phyloP scores from a whole-genome alignment of 805 yeast species.

The Ogataea paraovalis region DNA sequence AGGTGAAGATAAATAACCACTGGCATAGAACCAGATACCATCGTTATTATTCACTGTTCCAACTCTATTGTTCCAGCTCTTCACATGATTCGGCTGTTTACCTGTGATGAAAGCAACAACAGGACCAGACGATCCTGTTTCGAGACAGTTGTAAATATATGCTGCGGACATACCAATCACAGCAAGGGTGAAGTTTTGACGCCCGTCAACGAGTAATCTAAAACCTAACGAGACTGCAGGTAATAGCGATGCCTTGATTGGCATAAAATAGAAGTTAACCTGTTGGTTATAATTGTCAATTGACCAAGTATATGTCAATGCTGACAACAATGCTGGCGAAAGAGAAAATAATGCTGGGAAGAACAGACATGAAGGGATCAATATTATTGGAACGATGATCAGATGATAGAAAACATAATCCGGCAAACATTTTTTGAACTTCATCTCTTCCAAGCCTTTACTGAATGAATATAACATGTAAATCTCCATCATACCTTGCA shows the following conservation, averaged over 20 bases:
- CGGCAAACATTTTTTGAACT: slow-evolving; percentile 43
- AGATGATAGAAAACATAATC: slow-evolving; percentile 55
- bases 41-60: slow-evolving; percentile 26
- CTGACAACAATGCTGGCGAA: slow-evolving; percentile 42
- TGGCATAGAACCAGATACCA: slow-evolving; percentile 40
- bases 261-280: slow-evolving; percentile 50
- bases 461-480: slow-evolving; percentile 57
- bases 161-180: slow-evolving; percentile 52
- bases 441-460: slow-evolving; percentile 51
- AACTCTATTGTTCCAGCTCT: slow-evolving; percentile 24
- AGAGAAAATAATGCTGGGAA: slow-evolving; percentile 28
- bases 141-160: slow-evolving; percentile 58
- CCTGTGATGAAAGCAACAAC: slow-evolving; percentile 31
- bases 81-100: slow-evolving; percentile 18
- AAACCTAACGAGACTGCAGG: slow-evolving; percentile 42
- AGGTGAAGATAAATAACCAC: slow-evolving; percentile 58
- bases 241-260: slow-evolving; percentile 53
- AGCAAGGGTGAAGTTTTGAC: slow-evolving; percentile 36
- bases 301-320: slow-evolving; percentile 62
- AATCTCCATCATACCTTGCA: slow-evolving; percentile 46
- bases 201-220: slow-evolving; percentile 43
- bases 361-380: slow-evolving; percentile 29
- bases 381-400: slow-evolving; percentile 44
- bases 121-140: slow-evolving; percentile 52
- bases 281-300: slow-evolving; percentile 49